Conservation (phyloP, 768 basidiomycete genomes). For the Tylopilus felleus region DNA sequence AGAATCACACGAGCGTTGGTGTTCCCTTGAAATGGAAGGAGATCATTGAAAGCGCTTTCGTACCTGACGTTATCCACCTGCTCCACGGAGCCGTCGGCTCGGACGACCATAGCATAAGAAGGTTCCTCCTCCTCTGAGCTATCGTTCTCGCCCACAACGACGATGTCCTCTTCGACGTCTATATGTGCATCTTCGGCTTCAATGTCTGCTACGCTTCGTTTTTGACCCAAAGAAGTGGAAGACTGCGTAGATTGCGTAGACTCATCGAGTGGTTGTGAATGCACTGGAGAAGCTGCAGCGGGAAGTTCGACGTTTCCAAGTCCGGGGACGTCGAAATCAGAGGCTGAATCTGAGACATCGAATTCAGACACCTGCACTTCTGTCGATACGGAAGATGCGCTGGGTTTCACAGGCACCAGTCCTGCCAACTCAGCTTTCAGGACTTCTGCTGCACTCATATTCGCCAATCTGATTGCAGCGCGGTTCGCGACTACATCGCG, state of each 20-base stretch:
- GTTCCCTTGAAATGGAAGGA: not conserved
- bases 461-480: constrained; percentile 89
- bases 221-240: constrained; percentile 30
- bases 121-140: constrained; percentile 49
- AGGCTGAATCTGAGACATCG: constrained; percentile 26
- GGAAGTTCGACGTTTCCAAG: constrained; percentile 29
- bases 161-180: constrained; percentile 24
- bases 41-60: constrained; percentile 28
- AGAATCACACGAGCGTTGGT: constrained; percentile 5
- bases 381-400: constrained; percentile 23
- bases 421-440: constrained; percentile 86
- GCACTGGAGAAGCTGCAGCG: constrained; percentile 12
- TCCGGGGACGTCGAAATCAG: constrained; percentile 35
- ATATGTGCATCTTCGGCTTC: constrained; percentile 40
- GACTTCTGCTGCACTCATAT: constrained; percentile 93
- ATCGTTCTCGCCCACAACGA: constrained; percentile 35
- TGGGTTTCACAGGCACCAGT: constrained; percentile 39
- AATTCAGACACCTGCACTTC: constrained; percentile 35
- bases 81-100: constrained; percentile 88
- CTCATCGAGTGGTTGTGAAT: constrained; percentile 22
- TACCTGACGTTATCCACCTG: constrained; percentile 93
- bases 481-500: constrained; percentile 88
- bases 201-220: constrained; percentile 45
- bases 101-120: constrained; percentile 67
- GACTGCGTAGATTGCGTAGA: not conserved